Evolutionary conservation across 305 asterid species (phyloP), one percentile per base, ranked within the genome.

Genomic region (Fraxinus angustifolia): DNA sequence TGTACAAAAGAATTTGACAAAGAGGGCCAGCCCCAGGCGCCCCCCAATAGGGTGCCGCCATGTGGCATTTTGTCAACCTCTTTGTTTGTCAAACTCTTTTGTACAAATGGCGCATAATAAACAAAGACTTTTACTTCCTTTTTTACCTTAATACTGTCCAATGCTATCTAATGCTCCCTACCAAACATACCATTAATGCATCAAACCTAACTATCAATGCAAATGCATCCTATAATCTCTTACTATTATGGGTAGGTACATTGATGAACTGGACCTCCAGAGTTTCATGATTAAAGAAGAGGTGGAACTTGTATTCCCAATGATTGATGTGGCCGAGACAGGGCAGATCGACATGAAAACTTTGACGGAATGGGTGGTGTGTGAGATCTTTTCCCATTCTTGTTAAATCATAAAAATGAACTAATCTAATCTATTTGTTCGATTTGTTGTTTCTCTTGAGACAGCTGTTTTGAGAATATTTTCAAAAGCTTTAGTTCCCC

Each of bases 231-330:
- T 58, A 17, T 58, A 58, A 58, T 58, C 68, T 1, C 28, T 79
- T 31, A 28, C 35, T 73, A 34, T 19, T 23, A 53, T 76, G 78
- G 75, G 82, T 82, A 94, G 98, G 84, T 92, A 86, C 81, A 87
- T 92, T 74, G 94, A 91, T 77, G 97, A 90, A 84, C 75, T 60
- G 34, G 97, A 94, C 78, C 84, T 94, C 33, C 85, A 90, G 88
- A 88, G 97, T 86, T 94, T 92, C 92, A 87, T 92, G 98, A 83
- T 92, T 48, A 91, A 90, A 86, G 98, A 94, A 86, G 97, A 94
- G 90, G 96, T 92, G 36, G 95, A 92, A 74, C 53, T 85, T 81
- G 93, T 92, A 75, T 85, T 92, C 79, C 94, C 97, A n/a, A 91
- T 92, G 94, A 91, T 94, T 78, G 97, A 92, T 84, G 91, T 86